These are phyloP conservation scores for Vitis vinifera DNA, from an alignment of 164 flowering plant species.

Conservation along the genomic window DNA sequence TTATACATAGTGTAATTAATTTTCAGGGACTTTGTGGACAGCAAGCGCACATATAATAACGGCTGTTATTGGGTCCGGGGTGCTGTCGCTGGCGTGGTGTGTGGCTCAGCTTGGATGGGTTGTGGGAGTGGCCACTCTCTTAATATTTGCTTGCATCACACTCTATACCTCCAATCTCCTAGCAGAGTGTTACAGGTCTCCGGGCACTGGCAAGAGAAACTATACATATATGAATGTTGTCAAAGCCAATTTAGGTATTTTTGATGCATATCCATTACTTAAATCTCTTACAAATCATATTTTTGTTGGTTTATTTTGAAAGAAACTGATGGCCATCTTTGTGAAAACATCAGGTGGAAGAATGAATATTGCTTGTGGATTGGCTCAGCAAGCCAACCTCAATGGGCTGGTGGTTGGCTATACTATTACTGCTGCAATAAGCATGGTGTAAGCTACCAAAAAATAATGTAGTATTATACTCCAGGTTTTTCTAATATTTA, in stretches of 20 bases:
- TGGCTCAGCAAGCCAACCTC: slow-evolving; percentile 15
- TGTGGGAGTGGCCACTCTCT: neutral
- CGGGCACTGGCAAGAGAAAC: slow-evolving; percentile 11
- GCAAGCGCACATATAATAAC: slow-evolving; percentile 17
- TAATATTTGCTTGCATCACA: slow-evolving; percentile 3
- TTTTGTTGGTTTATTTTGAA: too few species aligned
- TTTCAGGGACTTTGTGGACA: slow-evolving; percentile 12
- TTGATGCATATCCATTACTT: too few species aligned
- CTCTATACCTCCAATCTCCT: slow-evolving; percentile 5
- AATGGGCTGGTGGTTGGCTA: slow-evolving; percentile 19
- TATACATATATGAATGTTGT: slow-evolving; percentile 4
- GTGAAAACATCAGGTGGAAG: slow-evolving; percentile 1
- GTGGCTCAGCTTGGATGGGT: slow-evolving; percentile 20
- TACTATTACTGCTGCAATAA: slow-evolving; percentile 19
- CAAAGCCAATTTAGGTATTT: slow-evolving; percentile 6
- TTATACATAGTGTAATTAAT: too few species aligned
- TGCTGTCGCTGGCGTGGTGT: slow-evolving; percentile 15
- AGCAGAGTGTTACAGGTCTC: slow-evolving; percentile 9
- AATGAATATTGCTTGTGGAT: slow-evolving; percentile 13
- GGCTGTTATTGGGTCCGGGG: slow-evolving; percentile 14
- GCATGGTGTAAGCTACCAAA: slow-evolving; percentile 19
- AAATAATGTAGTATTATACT: too few species aligned
- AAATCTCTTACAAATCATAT: too few species aligned
- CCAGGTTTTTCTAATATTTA: too few species aligned
- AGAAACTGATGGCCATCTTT: neutral